phyloP scores from a whole-genome alignment of 2,329 filamentous ascomycete genomes.

The Colletotrichum echinochloae region DNA sequence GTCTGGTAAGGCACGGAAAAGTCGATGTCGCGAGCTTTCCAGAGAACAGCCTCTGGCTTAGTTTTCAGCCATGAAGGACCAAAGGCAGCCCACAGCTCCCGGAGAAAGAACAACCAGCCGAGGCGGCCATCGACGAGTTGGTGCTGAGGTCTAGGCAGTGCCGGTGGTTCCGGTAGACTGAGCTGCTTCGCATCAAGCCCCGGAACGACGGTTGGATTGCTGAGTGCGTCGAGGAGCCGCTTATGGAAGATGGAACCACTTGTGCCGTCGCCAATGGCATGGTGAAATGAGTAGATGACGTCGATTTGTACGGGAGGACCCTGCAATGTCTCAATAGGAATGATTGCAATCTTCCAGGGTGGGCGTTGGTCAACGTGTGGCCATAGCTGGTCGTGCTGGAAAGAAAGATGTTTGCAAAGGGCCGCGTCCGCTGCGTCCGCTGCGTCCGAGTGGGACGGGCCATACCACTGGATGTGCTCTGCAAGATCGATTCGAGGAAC shows the following conservation, averaged over 20 bases:
- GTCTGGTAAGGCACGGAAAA: slow-evolving; percentile 52
- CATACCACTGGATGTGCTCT: slow-evolving; percentile 55
- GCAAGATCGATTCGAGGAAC: slow-evolving; percentile 57
- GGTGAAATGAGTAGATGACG: slow-evolving; percentile 63
- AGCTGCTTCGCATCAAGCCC: slow-evolving; percentile 43
- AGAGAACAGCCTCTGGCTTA: slow-evolving; percentile 46
- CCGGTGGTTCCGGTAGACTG: slow-evolving; percentile 46
- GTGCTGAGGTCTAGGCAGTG: slow-evolving; percentile 56
- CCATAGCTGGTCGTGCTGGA: slow-evolving; percentile 57
- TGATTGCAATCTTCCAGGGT: slow-evolving; percentile 61
- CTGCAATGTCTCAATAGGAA: slow-evolving; percentile 10
- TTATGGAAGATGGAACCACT: slow-evolving; percentile 63
- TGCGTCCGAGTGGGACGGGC: slow-evolving; percentile 39
- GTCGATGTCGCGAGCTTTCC: slow-evolving; percentile 54
- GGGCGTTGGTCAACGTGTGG: slow-evolving; percentile 54
- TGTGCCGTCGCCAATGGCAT: slow-evolving; percentile 64
- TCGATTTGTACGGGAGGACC: slow-evolving; percentile 49
- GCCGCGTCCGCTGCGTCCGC: slow-evolving; percentile 38
- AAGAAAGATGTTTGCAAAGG: slow-evolving; percentile 51
- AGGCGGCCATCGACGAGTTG: slow-evolving; percentile 54
- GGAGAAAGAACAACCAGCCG: slow-evolving; percentile 56
- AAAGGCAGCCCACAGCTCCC: slow-evolving; percentile 54
- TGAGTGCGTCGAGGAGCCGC: slow-evolving; percentile 58
- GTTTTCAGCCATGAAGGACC: slow-evolving; percentile 54
- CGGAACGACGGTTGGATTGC: slow-evolving; percentile 33